phyloP scores from a whole-genome alignment of 164 flowering plant species.

The Kingdonia uniflora region DNA sequence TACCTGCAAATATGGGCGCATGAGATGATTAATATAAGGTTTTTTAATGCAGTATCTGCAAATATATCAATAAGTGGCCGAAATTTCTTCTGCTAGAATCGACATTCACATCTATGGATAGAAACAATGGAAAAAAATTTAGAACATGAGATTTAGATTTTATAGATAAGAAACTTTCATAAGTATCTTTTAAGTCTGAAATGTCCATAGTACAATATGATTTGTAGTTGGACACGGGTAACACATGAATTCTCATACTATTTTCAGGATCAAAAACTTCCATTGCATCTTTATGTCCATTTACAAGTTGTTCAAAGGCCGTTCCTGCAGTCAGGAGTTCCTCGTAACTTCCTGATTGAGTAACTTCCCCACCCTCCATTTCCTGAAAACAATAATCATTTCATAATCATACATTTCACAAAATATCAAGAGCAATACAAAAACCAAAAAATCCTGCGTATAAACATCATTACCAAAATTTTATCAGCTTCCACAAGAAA shows the following conservation, averaged over 20 bases:
- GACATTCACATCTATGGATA: constrained; percentile 50
- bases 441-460: not conserved
- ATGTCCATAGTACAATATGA: no score
- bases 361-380: constrained; percentile 59
- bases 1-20: no score
- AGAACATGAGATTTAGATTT: constrained; percentile 63
- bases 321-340: constrained; percentile 56
- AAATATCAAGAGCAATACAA: not conserved
- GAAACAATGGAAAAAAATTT: constrained; percentile 79
- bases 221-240: no score
- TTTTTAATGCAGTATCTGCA: no score
- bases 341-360: constrained; percentile 59
- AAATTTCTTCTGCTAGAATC: no score
- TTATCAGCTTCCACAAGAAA: constrained; percentile 58
- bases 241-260: no score
- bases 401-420: not conserved
- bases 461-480: constrained; percentile 43
- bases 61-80: no score
- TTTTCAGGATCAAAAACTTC: constrained; percentile 19
- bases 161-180: no score
- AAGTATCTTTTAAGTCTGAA: no score
- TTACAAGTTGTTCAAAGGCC: constrained; percentile 69
- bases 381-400: constrained; percentile 25
- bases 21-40: no score
- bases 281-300: constrained; percentile 58